Evolutionary conservation across 148 eudicot species (phyloP).

Genomic region (Rhododendron kiyosumense): DNA sequence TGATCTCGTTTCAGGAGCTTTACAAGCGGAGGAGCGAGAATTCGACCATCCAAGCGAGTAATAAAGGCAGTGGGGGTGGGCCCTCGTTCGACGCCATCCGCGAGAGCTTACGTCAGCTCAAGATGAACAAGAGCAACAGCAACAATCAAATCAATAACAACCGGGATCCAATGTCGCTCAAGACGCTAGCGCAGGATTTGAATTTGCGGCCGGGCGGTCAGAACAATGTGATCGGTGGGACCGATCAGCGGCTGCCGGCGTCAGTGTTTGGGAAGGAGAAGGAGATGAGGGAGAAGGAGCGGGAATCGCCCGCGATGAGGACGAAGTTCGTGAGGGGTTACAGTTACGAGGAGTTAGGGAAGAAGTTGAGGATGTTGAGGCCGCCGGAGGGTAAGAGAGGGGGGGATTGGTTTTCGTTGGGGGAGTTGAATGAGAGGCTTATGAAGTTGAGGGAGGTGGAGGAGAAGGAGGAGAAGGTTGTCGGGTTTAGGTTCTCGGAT

Average conservation of each 20-base stretch:
- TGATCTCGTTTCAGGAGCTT: conserved; percentile 22
- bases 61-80: background rate
- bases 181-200: conserved; percentile 18
- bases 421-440: conserved; percentile 61
- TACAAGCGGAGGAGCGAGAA: conserved; percentile 17
- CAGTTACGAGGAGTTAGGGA: conserved; percentile 42
- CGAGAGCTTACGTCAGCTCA: conserved; percentile 25
- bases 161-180: conserved; percentile 8
- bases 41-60: background rate
- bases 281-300: conserved; percentile 15
- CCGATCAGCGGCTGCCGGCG: conserved; percentile 15
- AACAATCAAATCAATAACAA: no score
- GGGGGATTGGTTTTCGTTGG: conserved; percentile 44
- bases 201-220: conserved; percentile 6
- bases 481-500: background rate
- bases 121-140: background rate
- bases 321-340: conserved; percentile 27
- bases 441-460: conserved; percentile 46
- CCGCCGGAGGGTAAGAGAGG: conserved; percentile 30
- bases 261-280: conserved; percentile 28
- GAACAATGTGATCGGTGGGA: conserved; percentile 26
- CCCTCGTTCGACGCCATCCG: conserved; percentile 21
- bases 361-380: conserved; percentile 56
- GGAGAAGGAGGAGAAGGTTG: background rate
- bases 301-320: background rate